These are phyloP conservation scores for Neurospora hispaniola DNA, from an alignment of 495 filamentous ascomycete species.

Conservation along the genomic window DNA sequence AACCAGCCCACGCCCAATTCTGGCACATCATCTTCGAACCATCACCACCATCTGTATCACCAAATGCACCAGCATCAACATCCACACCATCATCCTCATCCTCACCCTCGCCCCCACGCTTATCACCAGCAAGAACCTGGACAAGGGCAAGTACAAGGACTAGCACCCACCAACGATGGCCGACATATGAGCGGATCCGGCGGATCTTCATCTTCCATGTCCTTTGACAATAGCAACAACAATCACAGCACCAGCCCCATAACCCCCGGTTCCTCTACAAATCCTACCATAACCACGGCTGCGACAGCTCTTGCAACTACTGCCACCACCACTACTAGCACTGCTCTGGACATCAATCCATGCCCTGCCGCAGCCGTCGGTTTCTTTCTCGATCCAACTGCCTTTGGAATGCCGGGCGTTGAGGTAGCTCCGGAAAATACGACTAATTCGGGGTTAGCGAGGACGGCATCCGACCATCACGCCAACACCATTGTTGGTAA, in stretches of 20 bases:
- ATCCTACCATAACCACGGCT: neutral
- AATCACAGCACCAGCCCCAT: neutral
- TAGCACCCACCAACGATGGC: constrained; percentile 21
- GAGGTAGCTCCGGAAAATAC: neutral
- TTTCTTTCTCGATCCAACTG: neutral
- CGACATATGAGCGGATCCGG: constrained; percentile 15
- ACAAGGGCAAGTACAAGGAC: constrained; percentile 17
- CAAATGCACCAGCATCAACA: constrained; percentile 18
- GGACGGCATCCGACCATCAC: neutral
- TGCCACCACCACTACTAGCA: neutral
- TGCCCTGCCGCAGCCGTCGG: neutral
- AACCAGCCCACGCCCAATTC: constrained; percentile 43
- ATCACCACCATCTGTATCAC: constrained; percentile 18
- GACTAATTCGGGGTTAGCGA: neutral
- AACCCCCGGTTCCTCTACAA: neutral
- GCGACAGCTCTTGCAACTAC: neutral
- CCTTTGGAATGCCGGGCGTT: neutral
- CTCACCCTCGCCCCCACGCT: constrained; percentile 16
- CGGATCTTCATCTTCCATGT: neutral
- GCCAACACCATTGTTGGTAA: too few species aligned
- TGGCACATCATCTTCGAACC: constrained; percentile 33
- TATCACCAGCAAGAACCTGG: constrained; percentile 14
- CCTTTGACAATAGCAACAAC: neutral
- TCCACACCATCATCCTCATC: constrained; percentile 37
- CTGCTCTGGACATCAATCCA: neutral